A percentile compares a stretch with the other conserved stretches of the same genome.
phyloP scores from a whole-genome alignment of 495 filamentous ascomycete genomes.

The Neurospora tetraspora region DNA sequence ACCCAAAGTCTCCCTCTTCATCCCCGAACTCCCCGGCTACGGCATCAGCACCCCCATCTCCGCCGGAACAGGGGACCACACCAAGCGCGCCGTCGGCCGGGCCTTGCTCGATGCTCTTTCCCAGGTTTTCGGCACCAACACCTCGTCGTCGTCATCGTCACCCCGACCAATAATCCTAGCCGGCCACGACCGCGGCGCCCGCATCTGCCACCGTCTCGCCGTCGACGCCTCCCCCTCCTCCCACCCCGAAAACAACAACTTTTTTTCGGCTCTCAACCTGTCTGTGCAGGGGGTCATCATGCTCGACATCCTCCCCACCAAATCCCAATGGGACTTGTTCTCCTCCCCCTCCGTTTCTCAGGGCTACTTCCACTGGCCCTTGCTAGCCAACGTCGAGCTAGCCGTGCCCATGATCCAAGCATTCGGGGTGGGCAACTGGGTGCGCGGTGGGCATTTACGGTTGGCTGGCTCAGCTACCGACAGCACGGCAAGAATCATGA shows the following conservation, averaged over 20 bases:
- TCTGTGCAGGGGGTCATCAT: slow-evolving; percentile 25
- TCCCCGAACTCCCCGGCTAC: slow-evolving; percentile 40
- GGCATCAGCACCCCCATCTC: slow-evolving; percentile 26
- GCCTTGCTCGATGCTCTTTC: slow-evolving; percentile 26
- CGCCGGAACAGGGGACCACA: not conserved
- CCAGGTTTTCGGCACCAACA: slow-evolving; percentile 7
- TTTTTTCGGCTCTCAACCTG: not conserved
- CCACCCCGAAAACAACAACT: not conserved
- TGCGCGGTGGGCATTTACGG: slow-evolving; percentile 16
- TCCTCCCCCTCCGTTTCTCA: slow-evolving; percentile 14
- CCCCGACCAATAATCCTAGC: slow-evolving; percentile 19
- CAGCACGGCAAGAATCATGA: slow-evolving; percentile 5
- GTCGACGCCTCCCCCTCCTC: slow-evolving; percentile 13
- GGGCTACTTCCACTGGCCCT: slow-evolving; percentile 40
- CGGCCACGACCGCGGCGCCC: slow-evolving; percentile 41
- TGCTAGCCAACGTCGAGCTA: slow-evolving; percentile 37
- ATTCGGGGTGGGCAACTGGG: slow-evolving; percentile 31
- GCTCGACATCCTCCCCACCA: slow-evolving; percentile 41
- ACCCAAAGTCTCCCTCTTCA: slow-evolving; percentile 22
- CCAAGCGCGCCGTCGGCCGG: slow-evolving; percentile 28
- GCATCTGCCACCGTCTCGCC: slow-evolving; percentile 36
- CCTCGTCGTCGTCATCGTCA: not conserved
- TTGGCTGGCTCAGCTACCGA: slow-evolving; percentile 13
- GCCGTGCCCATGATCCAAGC: slow-evolving; percentile 35
- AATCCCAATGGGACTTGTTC: slow-evolving; percentile 28